Evolutionary conservation across 257 asterid species (phyloP).

Genomic region (Salvia rosmarinus): DNA sequence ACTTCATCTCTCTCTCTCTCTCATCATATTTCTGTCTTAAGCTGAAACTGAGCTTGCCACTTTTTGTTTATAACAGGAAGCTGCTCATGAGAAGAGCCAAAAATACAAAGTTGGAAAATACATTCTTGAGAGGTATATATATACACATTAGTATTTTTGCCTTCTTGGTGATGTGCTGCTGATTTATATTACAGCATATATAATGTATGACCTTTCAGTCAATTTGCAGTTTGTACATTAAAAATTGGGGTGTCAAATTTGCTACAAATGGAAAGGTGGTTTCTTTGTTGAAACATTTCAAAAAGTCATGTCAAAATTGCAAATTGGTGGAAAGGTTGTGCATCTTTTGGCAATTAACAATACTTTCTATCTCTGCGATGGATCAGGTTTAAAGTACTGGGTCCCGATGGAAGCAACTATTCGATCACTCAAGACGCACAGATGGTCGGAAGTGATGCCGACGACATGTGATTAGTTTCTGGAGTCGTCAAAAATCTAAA

Average conservation of each 20-base stretch:
- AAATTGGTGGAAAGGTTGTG: too few species aligned
- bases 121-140: constrained; percentile 84
- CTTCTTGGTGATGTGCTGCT: background rate
- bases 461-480: constrained; percentile 41
- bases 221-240: too few species aligned
- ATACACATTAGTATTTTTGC: background rate
- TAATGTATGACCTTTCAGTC: too few species aligned
- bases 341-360: background rate
- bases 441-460: constrained; percentile 59
- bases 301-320: too few species aligned
- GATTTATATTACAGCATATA: too few species aligned
- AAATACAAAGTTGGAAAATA: constrained; percentile 80
- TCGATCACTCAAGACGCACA: constrained; percentile 45
- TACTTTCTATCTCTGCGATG: background rate
- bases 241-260: too few species aligned
- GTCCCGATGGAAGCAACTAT: constrained; percentile 74
- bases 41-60: constrained; percentile 16
- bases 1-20: too few species aligned
- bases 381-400: constrained; percentile 68
- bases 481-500: constrained; percentile 12
- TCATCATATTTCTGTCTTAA: background rate
- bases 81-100: constrained; percentile 63
- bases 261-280: too few species aligned
- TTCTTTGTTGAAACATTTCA: too few species aligned
- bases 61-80: constrained; percentile 46